phyloP scores from a whole-genome alignment of 2,329 filamentous ascomycete genomes.

The Pseudocercospora musae region DNA sequence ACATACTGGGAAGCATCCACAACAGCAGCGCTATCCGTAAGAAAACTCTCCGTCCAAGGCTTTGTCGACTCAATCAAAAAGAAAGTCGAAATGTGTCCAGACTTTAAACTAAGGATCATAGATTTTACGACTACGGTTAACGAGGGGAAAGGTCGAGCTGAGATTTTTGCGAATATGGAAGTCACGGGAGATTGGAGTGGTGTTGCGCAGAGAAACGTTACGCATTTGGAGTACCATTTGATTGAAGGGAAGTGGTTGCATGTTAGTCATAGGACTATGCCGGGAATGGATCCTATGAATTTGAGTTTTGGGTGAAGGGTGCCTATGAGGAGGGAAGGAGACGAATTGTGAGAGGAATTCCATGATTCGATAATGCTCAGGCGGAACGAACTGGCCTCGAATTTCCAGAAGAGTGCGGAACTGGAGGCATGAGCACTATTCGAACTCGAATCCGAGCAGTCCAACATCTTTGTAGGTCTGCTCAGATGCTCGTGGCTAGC shows the following conservation, averaged over 20 bases:
- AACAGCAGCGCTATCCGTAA: slow-evolving; percentile 1
- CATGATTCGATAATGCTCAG: background rate
- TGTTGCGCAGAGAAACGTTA: slow-evolving; percentile 12
- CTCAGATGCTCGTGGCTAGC: background rate
- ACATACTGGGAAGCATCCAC: slow-evolving; percentile 13
- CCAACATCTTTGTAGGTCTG: background rate
- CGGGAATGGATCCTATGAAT: slow-evolving; percentile 12
- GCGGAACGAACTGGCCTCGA: background rate
- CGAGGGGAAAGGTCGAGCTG: slow-evolving; percentile 6
- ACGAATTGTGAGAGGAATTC: too few species aligned
- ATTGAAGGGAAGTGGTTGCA: slow-evolving; percentile 15
- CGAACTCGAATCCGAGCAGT: too few species aligned
- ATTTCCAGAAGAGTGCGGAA: too few species aligned
- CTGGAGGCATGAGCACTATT: too few species aligned
- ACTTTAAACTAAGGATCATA: slow-evolving; percentile 11
- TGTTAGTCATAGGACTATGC: slow-evolving; percentile 13
- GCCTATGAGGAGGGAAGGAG: too few species aligned
- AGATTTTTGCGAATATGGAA: slow-evolving; percentile 17
- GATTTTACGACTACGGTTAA: slow-evolving; percentile 13
- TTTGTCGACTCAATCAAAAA: slow-evolving; percentile 10
- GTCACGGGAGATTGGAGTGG: slow-evolving; percentile 8
- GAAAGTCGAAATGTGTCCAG: slow-evolving; percentile 1
- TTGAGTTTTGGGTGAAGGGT: background rate
- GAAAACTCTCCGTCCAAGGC: slow-evolving; percentile 6
- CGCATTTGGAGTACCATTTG: slow-evolving; percentile 13